A percentile compares a stretch with the other conserved stretches of the same genome.
Evolutionary conservation across 1,284 basidiomycete genomes (phyloP).

Genomic region (Schizophyllum amplum): DNA sequence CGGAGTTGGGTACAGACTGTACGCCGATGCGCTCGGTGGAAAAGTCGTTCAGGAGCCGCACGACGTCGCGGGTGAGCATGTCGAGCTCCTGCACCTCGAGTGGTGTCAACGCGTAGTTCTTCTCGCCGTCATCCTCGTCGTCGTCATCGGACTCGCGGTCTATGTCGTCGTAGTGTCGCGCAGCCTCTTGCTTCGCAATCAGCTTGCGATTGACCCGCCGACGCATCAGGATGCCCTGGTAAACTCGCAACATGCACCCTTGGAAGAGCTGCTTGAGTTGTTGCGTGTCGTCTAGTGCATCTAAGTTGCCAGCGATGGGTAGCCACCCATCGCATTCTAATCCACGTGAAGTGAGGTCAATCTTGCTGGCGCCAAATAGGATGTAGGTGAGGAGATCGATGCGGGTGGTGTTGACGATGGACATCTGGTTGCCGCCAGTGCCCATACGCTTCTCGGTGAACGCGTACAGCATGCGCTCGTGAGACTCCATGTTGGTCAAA

Average conservation of each 20-base stretch:
- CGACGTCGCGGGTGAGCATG: conserved; percentile 64
- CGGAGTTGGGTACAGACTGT: conserved; percentile 52
- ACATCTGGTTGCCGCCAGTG: conserved; percentile 54
- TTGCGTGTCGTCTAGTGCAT: conserved; percentile 79
- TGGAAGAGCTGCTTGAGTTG: conserved; percentile 82
- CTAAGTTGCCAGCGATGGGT: conserved; percentile 72
- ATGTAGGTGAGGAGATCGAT: conserved; percentile 89
- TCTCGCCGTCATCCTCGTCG: conserved; percentile 22
- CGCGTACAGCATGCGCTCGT: conserved; percentile 73
- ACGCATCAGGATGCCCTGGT: conserved; percentile 73
- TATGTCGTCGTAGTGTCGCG: conserved; percentile 11
- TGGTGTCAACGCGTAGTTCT: conserved; percentile 39
- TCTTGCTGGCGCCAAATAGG: conserved; percentile 84
- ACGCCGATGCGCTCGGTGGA: conserved; percentile 48
- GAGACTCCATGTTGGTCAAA: conserved; percentile 33
- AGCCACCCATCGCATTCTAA: conserved; percentile 90
- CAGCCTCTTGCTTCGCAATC: background rate
- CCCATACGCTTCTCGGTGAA: conserved; percentile 83
- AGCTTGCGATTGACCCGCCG: conserved; percentile 20
- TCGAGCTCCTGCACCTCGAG: conserved; percentile 73
- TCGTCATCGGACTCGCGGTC: conserved; percentile 52
- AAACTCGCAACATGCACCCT: conserved; percentile 83
- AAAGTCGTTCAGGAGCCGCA: conserved; percentile 61
- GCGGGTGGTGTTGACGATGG: conserved; percentile 76
- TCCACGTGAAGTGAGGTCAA: conserved; percentile 60